phyloP scores from a whole-genome alignment of 345 rosid genomes.

The Adansonia digitata region DNA sequence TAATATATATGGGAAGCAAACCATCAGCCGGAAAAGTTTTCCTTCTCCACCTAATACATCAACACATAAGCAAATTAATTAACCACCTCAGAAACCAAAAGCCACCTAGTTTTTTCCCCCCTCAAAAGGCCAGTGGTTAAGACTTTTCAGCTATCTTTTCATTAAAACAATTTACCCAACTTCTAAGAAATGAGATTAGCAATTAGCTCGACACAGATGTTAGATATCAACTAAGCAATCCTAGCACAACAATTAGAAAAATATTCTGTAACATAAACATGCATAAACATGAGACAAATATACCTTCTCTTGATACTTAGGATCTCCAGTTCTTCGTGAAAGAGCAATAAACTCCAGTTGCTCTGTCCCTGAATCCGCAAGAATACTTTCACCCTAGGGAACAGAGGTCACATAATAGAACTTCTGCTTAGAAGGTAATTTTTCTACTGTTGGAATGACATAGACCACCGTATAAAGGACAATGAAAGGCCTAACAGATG shows the following conservation, averaged over 20 bases:
- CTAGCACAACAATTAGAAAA: not conserved
- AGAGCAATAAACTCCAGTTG: conserved; percentile 97
- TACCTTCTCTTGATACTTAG: conserved; percentile 90
- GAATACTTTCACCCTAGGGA: conserved; percentile 78
- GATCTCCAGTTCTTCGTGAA: conserved; percentile 95
- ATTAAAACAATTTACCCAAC: not conserved
- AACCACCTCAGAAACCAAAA: not conserved
- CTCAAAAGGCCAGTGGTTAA: not conserved
- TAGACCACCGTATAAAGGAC: not conserved
- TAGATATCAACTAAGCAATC: not conserved
- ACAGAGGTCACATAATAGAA: not conserved
- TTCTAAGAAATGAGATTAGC: not conserved
- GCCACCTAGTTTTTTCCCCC: not conserved
- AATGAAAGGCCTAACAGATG: not conserved
- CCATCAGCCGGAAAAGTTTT: conserved; percentile 90
- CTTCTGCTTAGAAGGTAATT: not conserved
- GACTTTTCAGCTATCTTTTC: not conserved
- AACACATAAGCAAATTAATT: not conserved
- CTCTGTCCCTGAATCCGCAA: conserved; percentile 98
- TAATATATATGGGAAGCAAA: conserved; percentile 84
- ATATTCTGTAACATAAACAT: not conserved
- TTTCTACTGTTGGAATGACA: not conserved
- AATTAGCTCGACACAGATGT: not conserved
- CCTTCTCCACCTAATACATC: conserved; percentile 70
- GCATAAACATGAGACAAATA: not conserved